Conservation (phyloP, 352 stramenopile genomes). For the Globisporangium nagaii region DNA sequence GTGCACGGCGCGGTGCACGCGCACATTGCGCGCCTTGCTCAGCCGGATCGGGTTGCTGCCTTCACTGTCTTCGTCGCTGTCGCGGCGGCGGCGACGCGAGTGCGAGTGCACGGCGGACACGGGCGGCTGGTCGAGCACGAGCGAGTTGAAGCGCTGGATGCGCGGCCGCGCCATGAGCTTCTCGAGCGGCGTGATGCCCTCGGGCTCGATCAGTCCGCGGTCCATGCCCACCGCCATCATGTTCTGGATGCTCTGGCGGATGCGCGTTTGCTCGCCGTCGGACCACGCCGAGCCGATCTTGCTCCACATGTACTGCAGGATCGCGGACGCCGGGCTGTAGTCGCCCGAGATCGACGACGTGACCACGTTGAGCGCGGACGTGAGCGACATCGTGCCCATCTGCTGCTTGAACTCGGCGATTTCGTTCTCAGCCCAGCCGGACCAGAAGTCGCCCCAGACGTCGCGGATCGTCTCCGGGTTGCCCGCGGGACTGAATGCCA, state of each 20-base stretch:
- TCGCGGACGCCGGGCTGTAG: constrained; percentile 64
- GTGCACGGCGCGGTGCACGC: constrained; percentile 76
- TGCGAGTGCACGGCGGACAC: constrained; percentile 49
- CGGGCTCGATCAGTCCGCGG: constrained; percentile 62
- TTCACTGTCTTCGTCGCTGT: constrained; percentile 46
- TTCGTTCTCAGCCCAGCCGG: constrained; percentile 79
- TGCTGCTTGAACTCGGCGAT: constrained; percentile 75
- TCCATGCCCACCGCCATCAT: constrained; percentile 81
- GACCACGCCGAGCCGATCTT: constrained; percentile 80
- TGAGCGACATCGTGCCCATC: constrained; percentile 70
- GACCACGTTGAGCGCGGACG: constrained; percentile 69
- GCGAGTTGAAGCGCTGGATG: constrained; percentile 64
- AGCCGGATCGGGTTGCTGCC: constrained; percentile 52
- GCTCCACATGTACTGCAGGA: constrained; percentile 79
- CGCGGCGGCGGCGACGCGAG: constrained; percentile 42
- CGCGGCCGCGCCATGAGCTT: constrained; percentile 58
- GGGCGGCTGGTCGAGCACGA: constrained; percentile 54
- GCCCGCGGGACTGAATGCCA: constrained; percentile 76
- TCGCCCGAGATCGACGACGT: constrained; percentile 76
- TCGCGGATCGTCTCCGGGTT: constrained; percentile 79
- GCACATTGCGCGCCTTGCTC: constrained; percentile 52
- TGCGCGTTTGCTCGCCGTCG: constrained; percentile 77
- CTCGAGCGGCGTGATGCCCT: constrained; percentile 64
- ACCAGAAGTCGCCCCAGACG: constrained; percentile 85
- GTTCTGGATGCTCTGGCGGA: constrained; percentile 84